Evolutionary conservation across 768 basidiomycete species (phyloP), one percentile per base, ranked within the genome.

Genomic region (Baorangia bicolor): DNA sequence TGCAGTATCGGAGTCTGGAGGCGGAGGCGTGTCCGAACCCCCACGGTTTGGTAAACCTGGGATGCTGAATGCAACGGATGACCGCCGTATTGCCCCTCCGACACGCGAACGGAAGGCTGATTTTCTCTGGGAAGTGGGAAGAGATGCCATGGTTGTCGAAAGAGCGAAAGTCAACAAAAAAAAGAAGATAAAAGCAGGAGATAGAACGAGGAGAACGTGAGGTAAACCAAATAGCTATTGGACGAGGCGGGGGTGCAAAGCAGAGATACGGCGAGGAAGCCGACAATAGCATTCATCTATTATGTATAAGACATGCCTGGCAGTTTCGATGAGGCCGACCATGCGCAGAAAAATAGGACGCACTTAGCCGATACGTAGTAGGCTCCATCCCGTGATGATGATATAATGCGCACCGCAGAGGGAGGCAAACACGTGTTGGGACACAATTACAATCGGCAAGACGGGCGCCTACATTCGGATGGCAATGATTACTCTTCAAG

Each of bases 11-110:
- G 63, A 70, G 62, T 60, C 69, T 49, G 51, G 68, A 53, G 58
- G n/a, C n/a, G n/a, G 55, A 59, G 72, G 52, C 57, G 73, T 51
- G 9, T 58, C 9, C 54, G 72, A 68, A 27, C 18, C 39, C 5
- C 51, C 59, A 52, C 59, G 75, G 52, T 63, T 58, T 45, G 47
- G 81, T 69, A 58, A 72, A 35, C 62, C 59, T 20, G 70, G 70
- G 38, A 83, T 72, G 38, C 72, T 69, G 57, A 86, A 75, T 10
- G 79, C 73, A 4, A 81, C 79, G 18, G 87, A 87, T 4, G 85
- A 80, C 49, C 86, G 83, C 9, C 85, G 80, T 66, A 87, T 75
- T 49, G 75, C 81, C 45, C 76, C 78, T 47, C 82, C 82, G 74
- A 88, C 79, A 47, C 87, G 84, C 38, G 76, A 71, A 70, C 87